Percentiles rank a stretch among this genome's conserved stretches.
These are phyloP conservation scores for Trichoderma asperelloides DNA, from an alignment of 495 filamentous ascomycete species.

Conservation along the genomic window DNA sequence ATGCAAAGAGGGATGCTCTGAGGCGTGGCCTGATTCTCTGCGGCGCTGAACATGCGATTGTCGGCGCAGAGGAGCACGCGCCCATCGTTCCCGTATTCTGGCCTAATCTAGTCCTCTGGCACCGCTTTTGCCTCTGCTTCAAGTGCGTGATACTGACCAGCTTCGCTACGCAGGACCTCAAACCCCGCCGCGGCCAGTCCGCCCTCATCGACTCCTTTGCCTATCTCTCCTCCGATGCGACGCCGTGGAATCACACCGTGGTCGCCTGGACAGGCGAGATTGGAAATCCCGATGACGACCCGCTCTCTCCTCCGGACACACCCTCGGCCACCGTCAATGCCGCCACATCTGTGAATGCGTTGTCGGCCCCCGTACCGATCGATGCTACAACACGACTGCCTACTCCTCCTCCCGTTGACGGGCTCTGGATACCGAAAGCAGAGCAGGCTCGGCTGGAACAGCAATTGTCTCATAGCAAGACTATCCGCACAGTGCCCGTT, in stretches of 20 bases:
- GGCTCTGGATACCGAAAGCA: slow-evolving; percentile 50
- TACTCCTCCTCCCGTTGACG: slow-evolving; percentile 50
- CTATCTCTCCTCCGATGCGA: slow-evolving; percentile 66
- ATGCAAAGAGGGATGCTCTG: neutral
- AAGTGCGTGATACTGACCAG: neutral
- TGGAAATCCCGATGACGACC: slow-evolving; percentile 37
- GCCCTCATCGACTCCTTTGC: slow-evolving; percentile 83
- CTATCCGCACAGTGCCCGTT: slow-evolving; percentile 62
- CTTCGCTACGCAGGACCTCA: slow-evolving; percentile 47
- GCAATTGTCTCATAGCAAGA: slow-evolving; percentile 56
- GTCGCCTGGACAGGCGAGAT: slow-evolving; percentile 94
- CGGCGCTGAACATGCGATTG: neutral
- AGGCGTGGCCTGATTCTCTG: neutral
- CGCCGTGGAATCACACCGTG: slow-evolving; percentile 75
- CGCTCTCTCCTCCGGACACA: slow-evolving; percentile 27
- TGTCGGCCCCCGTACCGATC: slow-evolving; percentile 63
- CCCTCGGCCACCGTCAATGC: slow-evolving; percentile 34
- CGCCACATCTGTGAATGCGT: slow-evolving; percentile 42
- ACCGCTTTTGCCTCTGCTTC: neutral
- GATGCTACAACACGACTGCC: slow-evolving; percentile 46
- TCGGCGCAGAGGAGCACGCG: neutral
- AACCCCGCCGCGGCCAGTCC: slow-evolving; percentile 70
- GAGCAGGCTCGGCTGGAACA: slow-evolving; percentile 62
- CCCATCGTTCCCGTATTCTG: neutral
- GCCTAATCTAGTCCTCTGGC: neutral